Evolutionary conservation across 2,329 filamentous ascomycete species (phyloP).

Genomic region (Stylonectria norvegica): DNA sequence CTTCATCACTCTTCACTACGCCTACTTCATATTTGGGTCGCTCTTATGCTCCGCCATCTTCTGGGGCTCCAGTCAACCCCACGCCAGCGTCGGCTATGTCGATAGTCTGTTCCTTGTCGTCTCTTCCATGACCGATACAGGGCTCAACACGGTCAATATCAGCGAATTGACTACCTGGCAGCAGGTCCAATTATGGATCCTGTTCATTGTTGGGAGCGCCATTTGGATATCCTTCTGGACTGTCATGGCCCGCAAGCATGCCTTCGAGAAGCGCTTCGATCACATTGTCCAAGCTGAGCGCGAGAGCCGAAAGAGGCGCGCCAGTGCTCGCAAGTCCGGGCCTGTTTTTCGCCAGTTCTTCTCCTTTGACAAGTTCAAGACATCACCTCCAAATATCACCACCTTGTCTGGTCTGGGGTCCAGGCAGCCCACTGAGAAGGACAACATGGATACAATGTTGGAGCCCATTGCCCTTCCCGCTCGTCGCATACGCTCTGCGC

Average conservation of each 20-base stretch:
- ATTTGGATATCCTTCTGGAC: slow-evolving; percentile 67
- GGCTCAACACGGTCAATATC: slow-evolving; percentile 65
- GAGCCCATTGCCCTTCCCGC: slow-evolving; percentile 9
- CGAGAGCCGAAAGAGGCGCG: slow-evolving; percentile 25
- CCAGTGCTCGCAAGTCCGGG: slow-evolving; percentile 3
- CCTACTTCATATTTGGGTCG: slow-evolving; percentile 59
- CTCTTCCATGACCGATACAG: slow-evolving; percentile 65
- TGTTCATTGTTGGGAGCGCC: slow-evolving; percentile 63
- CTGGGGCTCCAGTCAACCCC: slow-evolving; percentile 53
- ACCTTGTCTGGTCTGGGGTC: slow-evolving; percentile 18
- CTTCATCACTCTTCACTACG: slow-evolving; percentile 64
- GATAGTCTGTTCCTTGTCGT: slow-evolving; percentile 65
- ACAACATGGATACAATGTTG: slow-evolving; percentile 4
- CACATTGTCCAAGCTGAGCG: slow-evolving; percentile 45
- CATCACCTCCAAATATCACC: slow-evolving; percentile 11
- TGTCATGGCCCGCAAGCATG: slow-evolving; percentile 55
- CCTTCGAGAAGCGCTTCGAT: slow-evolving; percentile 60
- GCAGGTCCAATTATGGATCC: slow-evolving; percentile 60
- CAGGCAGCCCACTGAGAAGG: slow-evolving; percentile 16
- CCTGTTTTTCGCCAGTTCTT: slow-evolving; percentile 16
- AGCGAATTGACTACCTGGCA: slow-evolving; percentile 64
- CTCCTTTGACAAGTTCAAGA: slow-evolving; percentile 19
- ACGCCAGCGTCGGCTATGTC: slow-evolving; percentile 52
- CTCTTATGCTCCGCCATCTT: slow-evolving; percentile 59
- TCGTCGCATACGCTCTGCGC: slow-evolving; percentile 18